A percentile compares a stretch with the other conserved stretches of the same genome.
These are phyloP conservation scores for Penicillium nordicum DNA, from an alignment of 2,329 filamentous ascomycete genomes.

Conservation along the genomic window DNA sequence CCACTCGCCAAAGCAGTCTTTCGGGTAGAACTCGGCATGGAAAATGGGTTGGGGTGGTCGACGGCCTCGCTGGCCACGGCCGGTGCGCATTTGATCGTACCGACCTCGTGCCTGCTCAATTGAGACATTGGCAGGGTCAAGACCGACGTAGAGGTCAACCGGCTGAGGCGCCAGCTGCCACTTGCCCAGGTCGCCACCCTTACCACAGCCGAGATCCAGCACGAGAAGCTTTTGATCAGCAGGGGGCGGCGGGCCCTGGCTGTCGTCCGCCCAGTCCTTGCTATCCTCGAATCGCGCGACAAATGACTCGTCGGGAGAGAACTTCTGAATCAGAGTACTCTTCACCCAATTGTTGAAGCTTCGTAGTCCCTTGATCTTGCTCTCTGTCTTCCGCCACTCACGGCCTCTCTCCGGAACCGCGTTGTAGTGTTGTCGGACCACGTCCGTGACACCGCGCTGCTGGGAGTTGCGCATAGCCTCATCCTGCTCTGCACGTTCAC, in stretches of 20 bases:
- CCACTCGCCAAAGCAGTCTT: slow-evolving; percentile 87
- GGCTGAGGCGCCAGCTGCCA: slow-evolving; percentile 92
- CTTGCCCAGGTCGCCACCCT: slow-evolving; percentile 91
- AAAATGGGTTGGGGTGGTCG: slow-evolving; percentile 60
- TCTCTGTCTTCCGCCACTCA: slow-evolving; percentile 92
- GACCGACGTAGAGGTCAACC: slow-evolving; percentile 88
- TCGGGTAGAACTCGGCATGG: slow-evolving; percentile 80
- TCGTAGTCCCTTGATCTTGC: slow-evolving; percentile 88
- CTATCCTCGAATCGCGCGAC: slow-evolving; percentile 50
- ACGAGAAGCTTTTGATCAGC: slow-evolving; percentile 66
- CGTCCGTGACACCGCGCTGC: slow-evolving; percentile 68
- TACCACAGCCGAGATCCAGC: slow-evolving; percentile 92
- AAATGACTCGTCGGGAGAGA: slow-evolving; percentile 76
- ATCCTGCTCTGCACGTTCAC: slow-evolving; percentile 41
- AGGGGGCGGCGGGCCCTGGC: slow-evolving; percentile 26
- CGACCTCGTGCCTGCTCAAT: slow-evolving; percentile 87
- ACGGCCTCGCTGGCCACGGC: slow-evolving; percentile 52
- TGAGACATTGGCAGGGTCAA: slow-evolving; percentile 88
- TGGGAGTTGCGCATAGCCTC: slow-evolving; percentile 36
- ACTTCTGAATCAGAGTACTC: slow-evolving; percentile 94
- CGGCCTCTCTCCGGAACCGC: slow-evolving; percentile 87
- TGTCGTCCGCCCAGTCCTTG: slow-evolving; percentile 44
- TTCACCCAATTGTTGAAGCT: slow-evolving; percentile 99
- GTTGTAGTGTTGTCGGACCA: slow-evolving; percentile 94
- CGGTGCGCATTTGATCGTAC: slow-evolving; percentile 68